Percentiles rank a stretch among this genome's conserved stretches.
These are phyloP conservation scores for Amanita rimosa DNA, from an alignment of 768 basidiomycete genomes.

Conservation along the genomic window DNA sequence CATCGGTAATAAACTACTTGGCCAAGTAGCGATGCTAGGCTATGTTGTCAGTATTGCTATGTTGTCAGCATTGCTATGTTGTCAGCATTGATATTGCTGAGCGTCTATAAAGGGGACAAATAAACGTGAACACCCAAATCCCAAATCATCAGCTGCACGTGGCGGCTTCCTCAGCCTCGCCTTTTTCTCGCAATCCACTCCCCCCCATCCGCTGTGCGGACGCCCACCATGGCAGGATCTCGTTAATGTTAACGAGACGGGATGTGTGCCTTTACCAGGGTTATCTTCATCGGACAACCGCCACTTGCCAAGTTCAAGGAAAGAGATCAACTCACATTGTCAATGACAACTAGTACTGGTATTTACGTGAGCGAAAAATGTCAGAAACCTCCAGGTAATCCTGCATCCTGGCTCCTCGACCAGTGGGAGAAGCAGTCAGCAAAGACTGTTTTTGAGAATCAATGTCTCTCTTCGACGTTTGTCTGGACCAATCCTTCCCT, in stretches of 20 bases:
- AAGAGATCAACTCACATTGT: slow-evolving; percentile 17
- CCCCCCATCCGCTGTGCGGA: slow-evolving; percentile 32
- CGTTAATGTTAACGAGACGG: slow-evolving; percentile 21
- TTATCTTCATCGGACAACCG: slow-evolving; percentile 56
- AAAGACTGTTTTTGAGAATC: slow-evolving; percentile 86
- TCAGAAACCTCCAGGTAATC: slow-evolving; percentile 70
- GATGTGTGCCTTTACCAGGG: slow-evolving; percentile 86
- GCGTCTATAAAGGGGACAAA: too few species aligned
- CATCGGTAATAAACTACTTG: too few species aligned
- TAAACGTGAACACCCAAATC: too few species aligned
- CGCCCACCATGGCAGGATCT: slow-evolving; percentile 14
- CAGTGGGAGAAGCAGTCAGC: slow-evolving; percentile 84
- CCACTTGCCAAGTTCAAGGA: slow-evolving; percentile 8
- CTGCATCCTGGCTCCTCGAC: slow-evolving; percentile 86
- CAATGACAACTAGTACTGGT: slow-evolving; percentile 15
- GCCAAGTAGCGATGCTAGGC: too few species aligned
- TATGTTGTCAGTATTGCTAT: too few species aligned
- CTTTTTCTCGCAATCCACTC: slow-evolving; percentile 73
- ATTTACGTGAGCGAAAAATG: slow-evolving; percentile 3
- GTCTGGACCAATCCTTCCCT: slow-evolving; percentile 82
- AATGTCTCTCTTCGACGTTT: slow-evolving; percentile 65
- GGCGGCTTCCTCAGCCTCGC: slow-evolving; percentile 64
- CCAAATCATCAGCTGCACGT: not conserved
- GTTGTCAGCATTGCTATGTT: too few species aligned
- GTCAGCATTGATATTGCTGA: too few species aligned